phyloP scores from a whole-genome alignment of 192 early-diverging fungal genomes.

The Backusella tuberculispora region DNA sequence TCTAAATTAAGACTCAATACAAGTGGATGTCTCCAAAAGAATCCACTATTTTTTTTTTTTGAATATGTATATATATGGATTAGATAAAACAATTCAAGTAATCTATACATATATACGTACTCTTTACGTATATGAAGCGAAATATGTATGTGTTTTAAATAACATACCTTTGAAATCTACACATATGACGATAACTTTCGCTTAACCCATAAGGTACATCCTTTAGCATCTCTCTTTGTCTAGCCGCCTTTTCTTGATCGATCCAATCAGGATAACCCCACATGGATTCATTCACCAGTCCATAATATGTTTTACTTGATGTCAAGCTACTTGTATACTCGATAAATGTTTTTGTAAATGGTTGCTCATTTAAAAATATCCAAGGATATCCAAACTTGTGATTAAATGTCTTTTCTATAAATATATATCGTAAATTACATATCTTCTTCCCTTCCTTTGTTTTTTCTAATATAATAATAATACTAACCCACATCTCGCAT shows the following conservation, averaged over 20 bases:
- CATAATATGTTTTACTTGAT: conserved; percentile 64
- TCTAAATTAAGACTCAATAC: conserved; percentile 52
- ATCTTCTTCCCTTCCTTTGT: not conserved
- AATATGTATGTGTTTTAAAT: not conserved
- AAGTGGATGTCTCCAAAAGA: conserved; percentile 57
- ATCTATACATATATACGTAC: conserved; percentile 32
- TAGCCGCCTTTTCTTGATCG: conserved; percentile 63
- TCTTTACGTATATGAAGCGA: not conserved
- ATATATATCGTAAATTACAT: too few species aligned
- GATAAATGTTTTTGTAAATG: conserved; percentile 76
- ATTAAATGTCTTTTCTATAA: conserved; percentile 72
- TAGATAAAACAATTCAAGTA: conserved; percentile 43
- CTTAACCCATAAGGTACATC: conserved; percentile 69
- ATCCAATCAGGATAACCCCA: conserved; percentile 81
- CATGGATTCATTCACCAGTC: conserved; percentile 65
- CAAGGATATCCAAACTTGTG: conserved; percentile 78
- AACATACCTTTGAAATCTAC: conserved; percentile 55
- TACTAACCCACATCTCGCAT: conserved; percentile 65
- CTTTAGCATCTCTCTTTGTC: conserved; percentile 46
- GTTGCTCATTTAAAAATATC: conserved; percentile 80
- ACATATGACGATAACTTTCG: conserved; percentile 88
- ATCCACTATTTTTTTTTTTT: conserved; percentile 31
- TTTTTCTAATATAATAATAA: not conserved
- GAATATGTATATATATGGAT: not conserved
- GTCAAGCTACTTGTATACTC: conserved; percentile 47